phyloP scores from a whole-genome alignment of 73 alveolate species.

The Uronychia binucleata region DNA sequence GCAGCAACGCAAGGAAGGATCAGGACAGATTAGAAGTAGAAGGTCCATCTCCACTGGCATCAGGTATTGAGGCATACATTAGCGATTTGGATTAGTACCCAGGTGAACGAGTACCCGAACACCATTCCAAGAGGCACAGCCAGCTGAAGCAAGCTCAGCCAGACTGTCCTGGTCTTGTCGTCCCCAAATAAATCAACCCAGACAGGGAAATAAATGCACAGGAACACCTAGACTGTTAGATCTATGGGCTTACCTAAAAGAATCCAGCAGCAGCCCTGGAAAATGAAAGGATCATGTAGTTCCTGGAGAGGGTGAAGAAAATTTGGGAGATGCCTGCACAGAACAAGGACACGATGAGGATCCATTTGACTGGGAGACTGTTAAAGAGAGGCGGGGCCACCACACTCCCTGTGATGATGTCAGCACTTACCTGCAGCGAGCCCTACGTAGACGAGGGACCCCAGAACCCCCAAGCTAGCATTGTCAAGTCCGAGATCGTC shows the following conservation, averaged over 20 bases:
- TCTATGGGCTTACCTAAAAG: constrained; percentile 39
- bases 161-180: constrained; percentile 58
- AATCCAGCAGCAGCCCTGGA: constrained; percentile 78
- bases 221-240: constrained; percentile 53
- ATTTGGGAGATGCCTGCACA: constrained; percentile 55
- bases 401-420: neutral
- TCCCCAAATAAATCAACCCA: constrained; percentile 87
- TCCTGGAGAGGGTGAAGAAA: constrained; percentile 60
- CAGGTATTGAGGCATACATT: neutral
- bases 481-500: constrained; percentile 76
- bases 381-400: constrained; percentile 1
- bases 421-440: neutral
- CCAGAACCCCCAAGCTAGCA: constrained; percentile 73
- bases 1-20: constrained; percentile 1
- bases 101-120: constrained; percentile 72
- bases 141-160: constrained; percentile 75
- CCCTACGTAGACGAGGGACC: constrained; percentile 72
- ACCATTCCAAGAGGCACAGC: constrained; percentile 87
- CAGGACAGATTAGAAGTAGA: constrained; percentile 62
- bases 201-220: constrained; percentile 80
- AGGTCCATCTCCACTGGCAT: constrained; percentile 72
- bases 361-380: constrained; percentile 51
- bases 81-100: constrained; percentile 30
- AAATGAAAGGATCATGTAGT: constrained; percentile 49
- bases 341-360: constrained; percentile 40